phyloP scores from a whole-genome alignment of 1,284 basidiomycete genomes.

The Gomphus bonarii region DNA sequence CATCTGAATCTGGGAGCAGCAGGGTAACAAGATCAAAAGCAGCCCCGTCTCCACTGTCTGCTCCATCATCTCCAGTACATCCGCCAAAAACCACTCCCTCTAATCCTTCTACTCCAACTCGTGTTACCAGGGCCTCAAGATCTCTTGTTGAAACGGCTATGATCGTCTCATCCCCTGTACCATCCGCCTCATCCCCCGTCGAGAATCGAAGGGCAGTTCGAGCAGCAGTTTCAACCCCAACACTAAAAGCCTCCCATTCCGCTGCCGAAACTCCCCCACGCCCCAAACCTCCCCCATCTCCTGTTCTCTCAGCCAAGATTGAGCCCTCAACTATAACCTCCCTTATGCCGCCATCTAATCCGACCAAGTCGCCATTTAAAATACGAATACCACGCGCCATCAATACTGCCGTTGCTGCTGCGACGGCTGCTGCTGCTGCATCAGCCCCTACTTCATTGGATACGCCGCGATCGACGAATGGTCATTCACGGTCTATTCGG shows the following conservation, averaged over 20 bases:
- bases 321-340: neutral
- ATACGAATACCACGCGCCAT: slow-evolving; percentile 10
- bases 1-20: neutral
- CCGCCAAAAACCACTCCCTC: neutral
- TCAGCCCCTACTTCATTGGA: slow-evolving; percentile 1
- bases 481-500: neutral
- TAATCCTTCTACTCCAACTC: neutral
- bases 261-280: neutral
- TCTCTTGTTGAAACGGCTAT: neutral
- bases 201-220: neutral
- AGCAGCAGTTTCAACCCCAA: neutral
- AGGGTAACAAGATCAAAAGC: slow-evolving; percentile 2
- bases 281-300: neutral
- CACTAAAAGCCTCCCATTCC: neutral
- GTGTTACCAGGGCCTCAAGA: neutral
- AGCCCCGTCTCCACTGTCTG: neutral
- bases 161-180: neutral
- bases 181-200: neutral
- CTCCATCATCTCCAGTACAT: neutral
- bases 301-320: neutral
- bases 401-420: slow-evolving; percentile 9
- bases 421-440: slow-evolving; percentile 4
- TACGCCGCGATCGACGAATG: neutral
- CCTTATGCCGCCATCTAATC: neutral
- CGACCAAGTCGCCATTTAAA: slow-evolving; percentile 4